A percentile compares a stretch with the other conserved stretches of the same genome.
Conservation (phyloP, 371 early-diverging fungal genomes). For the Basidiobolus meristosporus region DNA sequence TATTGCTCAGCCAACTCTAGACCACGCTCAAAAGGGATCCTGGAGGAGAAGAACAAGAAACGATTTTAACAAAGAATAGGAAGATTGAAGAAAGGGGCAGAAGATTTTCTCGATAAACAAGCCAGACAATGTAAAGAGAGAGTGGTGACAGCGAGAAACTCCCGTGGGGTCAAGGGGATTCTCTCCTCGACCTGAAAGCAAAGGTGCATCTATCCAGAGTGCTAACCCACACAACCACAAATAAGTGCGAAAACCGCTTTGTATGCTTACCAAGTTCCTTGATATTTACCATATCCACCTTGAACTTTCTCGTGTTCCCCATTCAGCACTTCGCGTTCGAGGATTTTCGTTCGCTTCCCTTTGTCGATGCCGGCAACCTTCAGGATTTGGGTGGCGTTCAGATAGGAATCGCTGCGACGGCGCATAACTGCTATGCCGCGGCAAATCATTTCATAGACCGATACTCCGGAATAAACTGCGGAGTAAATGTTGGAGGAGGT, state of each 20-base stretch:
- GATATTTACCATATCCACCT: constrained; percentile 95
- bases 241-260: too few relatives aligned
- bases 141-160: not conserved
- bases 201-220: too few relatives aligned
- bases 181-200: too few relatives aligned
- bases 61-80: too few relatives aligned
- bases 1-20: constrained; percentile 51
- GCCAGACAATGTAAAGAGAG: too few relatives aligned
- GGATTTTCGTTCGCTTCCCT: constrained; percentile 75
- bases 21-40: constrained; percentile 69
- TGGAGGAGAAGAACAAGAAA: too few relatives aligned
- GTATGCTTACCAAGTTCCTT: constrained; percentile 75
- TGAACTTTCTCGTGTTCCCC: constrained; percentile 90
- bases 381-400: constrained; percentile 93
- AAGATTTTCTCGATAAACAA: too few relatives aligned
- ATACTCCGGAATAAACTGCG: constrained; percentile 69
- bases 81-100: too few relatives aligned
- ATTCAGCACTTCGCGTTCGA: constrained; percentile 67
- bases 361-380: constrained; percentile 91
- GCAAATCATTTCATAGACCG: constrained; percentile 72
- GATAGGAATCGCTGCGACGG: constrained; percentile 63
- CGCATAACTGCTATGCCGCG: constrained; percentile 80
- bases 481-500: too few relatives aligned
- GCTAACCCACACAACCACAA: too few relatives aligned
- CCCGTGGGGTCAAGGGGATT: too few relatives aligned